Evolutionary conservation across 345 rosid species (phyloP), one percentile per base, ranked within the genome.

Genomic region (Lumnitzera racemosa): DNA sequence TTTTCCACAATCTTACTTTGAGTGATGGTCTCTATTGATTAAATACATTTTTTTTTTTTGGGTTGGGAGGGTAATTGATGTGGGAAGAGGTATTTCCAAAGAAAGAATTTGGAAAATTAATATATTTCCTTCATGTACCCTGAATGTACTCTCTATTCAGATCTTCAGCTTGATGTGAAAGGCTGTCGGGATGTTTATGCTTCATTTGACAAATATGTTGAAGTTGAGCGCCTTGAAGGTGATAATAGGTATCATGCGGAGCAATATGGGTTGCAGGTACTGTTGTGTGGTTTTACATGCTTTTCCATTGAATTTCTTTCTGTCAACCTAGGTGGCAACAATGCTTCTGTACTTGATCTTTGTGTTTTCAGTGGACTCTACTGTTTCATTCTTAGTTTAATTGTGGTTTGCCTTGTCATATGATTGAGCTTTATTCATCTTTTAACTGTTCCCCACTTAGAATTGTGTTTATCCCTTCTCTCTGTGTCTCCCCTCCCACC

Each of bases 151-250:
- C 43, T 36, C 43, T 36, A 36, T 47, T 58, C 70, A 86, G 94
- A 86, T 78, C 87, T 86, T 60, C 94, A 86, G 82, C 94, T 86
- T 69, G 94, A 86, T 71, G 94, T 86, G 60, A 86, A 86, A 81
- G 94, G 94, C 29, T 86, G 89, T 65, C 80, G 76, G 36, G 89
- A 86, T 78, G 85, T 86, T 56, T 86, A 86, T 74, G 85, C 87
- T 49, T 86, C 94, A 61, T 83, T 86, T 78, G 94, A 86, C 71
- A 83, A 83, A 67, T 86, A 86, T 61, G 89, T 86, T 23, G 94
- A 86, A 76, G 94, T 86, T 55, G 94, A 86, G 68, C 78, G 79
- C 15, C 89, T 86, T 71, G 89, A 86, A 68, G 89, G 87, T 61
- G 94, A 83, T 64, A 83, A 86, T 67, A 83, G 79, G 64, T 86